Evolutionary conservation across 345 rosid genomes (phyloP), one percentile per base, ranked within the genome.

Genomic region (Viola odorata): DNA sequence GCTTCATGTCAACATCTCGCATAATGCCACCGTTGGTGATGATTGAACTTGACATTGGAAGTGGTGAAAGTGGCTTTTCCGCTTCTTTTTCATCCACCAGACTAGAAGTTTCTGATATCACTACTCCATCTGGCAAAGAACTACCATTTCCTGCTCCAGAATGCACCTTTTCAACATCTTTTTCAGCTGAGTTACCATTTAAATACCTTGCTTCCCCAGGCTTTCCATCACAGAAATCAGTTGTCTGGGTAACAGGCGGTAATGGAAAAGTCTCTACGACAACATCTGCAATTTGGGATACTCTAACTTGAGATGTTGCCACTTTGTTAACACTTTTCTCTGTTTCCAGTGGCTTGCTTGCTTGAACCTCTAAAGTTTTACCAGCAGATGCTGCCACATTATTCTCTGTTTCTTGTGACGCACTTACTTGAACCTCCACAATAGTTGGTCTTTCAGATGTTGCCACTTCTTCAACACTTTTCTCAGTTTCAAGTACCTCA

Each of bases 261-360:
- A 84, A 7, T 6, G 88, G 96, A 62, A 83, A 83, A 37, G 85
- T 73, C 71, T 84, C 88, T 9, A 75, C 79, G 48, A 69, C 69
- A 12, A 76, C 76, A 66, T 72, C 82, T 45, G 69, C 60, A 64
- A 72, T 60, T 62, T 67, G 54, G 45, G 66, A 45, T 23, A 72
- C 52, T 53, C 67, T 16, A 45, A 65, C 12, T 42, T 54, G 50
- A 68, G 74, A 48, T 40, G 58, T 38, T 23, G 38, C 41, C 53
- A 37, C 66, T 61, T 60, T 60, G 40, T 53, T 15, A 32, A 56
- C 47, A 6, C 55, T 36, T 37, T 51, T 12, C 55, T 69, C 64
- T 61, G 61, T 57, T 75, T 68, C 69, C 45, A 15, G 51, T 0
- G 38, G 36, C 61, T 67, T 69, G 55, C 57, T 51, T 44, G 53